phyloP scores from a whole-genome alignment of 2,329 filamentous ascomycete genomes.

The Apiospora saccharicola region DNA sequence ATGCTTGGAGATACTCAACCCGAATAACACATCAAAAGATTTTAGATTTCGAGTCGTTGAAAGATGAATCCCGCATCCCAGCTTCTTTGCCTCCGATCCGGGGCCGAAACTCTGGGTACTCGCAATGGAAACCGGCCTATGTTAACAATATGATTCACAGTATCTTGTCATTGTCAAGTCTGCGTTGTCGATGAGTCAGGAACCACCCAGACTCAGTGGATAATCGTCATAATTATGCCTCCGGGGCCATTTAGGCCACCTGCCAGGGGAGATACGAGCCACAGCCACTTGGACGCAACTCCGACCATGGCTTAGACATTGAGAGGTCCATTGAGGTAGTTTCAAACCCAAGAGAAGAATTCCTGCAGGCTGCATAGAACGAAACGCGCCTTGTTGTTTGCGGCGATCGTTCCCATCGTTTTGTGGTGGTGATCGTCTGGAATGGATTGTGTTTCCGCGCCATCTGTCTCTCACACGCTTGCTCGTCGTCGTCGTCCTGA shows the following conservation, averaged over 20 bases:
- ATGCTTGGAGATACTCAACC: not conserved
- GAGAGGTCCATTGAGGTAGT: conserved; percentile 15
- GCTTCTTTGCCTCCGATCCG: not conserved
- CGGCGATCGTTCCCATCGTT: conserved; percentile 1
- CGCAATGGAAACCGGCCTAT: not conserved
- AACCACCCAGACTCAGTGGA: not conserved
- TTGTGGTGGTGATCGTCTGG: conserved; percentile 3
- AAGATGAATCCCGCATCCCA: not conserved
- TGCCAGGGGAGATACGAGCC: not conserved
- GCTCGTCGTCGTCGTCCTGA: not conserved
- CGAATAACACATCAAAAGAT: not conserved
- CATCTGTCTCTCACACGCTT: not conserved
- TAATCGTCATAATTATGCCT: not conserved
- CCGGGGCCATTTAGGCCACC: not conserved
- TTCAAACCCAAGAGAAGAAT: not conserved
- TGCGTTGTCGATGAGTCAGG: not conserved
- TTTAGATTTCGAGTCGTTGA: not conserved
- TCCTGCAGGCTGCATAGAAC: conserved; percentile 20
- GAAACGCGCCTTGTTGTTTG: conserved; percentile 19
- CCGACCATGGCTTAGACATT: conserved; percentile 11
- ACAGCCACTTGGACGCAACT: conserved; percentile 17
- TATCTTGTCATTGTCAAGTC: not conserved
- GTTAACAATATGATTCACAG: not conserved
- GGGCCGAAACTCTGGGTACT: not conserved
- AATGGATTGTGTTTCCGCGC: not conserved